phyloP scores from a whole-genome alignment of 1,284 basidiomycete species.

The Pseudozyma hubeiensis region DNA sequence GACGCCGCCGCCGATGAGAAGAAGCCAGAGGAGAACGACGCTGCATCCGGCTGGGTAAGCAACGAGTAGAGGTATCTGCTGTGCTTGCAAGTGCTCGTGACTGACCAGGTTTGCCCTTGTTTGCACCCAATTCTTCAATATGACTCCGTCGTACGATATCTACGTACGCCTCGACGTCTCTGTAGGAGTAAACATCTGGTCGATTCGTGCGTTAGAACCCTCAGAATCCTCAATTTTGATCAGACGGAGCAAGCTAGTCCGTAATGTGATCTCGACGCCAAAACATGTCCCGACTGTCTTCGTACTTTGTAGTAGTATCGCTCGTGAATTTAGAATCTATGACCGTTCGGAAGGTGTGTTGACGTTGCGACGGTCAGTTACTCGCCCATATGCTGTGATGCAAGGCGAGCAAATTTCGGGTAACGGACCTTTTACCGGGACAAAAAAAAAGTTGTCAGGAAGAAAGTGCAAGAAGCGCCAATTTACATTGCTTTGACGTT shows the following conservation, averaged over 20 bases:
- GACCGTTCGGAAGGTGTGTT: neutral
- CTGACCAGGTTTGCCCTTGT: neutral
- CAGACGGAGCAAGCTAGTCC: too few relatives aligned
- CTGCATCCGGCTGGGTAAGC: constrained; percentile 17
- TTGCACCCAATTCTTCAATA: too few relatives aligned
- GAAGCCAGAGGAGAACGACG: constrained; percentile 11
- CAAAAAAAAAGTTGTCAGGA: constrained; percentile 1
- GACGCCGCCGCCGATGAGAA: constrained; percentile 12
- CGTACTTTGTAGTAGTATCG: constrained; percentile 2
- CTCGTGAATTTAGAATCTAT: neutral
- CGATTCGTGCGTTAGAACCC: neutral
- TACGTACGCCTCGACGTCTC: neutral
- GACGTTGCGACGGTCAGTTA: too few relatives aligned
- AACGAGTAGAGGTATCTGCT: constrained; percentile 3
- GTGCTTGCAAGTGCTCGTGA: neutral
- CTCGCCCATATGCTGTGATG: too few relatives aligned
- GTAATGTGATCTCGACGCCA: too few relatives aligned
- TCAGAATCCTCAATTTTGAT: too few relatives aligned
- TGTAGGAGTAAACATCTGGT: neutral
- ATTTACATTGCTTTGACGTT: too few relatives aligned
- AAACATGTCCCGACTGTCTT: neutral
- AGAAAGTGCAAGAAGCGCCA: neutral
- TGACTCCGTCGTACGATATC: too few relatives aligned
- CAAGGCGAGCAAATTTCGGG: constrained; percentile 1
- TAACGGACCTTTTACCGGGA: constrained; percentile 7